phyloP scores from a whole-genome alignment of 2,329 filamentous ascomycete species.

The Ceratocystis huliohia region DNA sequence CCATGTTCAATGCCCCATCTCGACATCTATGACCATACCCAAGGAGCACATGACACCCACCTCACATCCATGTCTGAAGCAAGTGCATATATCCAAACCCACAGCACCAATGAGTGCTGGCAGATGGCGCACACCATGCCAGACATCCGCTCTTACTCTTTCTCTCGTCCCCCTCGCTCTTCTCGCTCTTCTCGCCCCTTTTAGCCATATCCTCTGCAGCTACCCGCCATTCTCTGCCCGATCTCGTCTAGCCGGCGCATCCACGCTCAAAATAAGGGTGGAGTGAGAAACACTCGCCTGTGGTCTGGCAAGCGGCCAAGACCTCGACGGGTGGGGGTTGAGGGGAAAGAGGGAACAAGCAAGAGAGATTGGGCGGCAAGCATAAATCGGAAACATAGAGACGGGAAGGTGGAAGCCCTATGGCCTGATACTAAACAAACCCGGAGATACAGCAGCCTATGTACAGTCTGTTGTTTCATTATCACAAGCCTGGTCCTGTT shows the following conservation, averaged over 20 bases:
- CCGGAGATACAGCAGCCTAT: not conserved
- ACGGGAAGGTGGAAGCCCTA: not conserved
- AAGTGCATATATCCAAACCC: not conserved
- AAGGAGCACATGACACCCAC: not conserved
- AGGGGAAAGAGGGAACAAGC: not conserved
- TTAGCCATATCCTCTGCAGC: not conserved
- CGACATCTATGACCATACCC: not conserved
- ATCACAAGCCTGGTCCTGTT: not conserved
- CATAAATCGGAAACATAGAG: not conserved
- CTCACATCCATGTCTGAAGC: not conserved
- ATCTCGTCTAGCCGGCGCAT: not conserved
- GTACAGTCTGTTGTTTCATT: not conserved
- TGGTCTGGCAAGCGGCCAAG: not conserved
- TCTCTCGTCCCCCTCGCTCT: not conserved
- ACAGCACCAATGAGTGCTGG: not conserved
- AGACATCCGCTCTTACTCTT: not conserved
- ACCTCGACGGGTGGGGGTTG: not conserved
- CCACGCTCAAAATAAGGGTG: not conserved
- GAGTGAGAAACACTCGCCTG: not conserved
- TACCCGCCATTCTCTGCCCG: not conserved
- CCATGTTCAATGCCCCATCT: not conserved
- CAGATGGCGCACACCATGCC: not conserved
- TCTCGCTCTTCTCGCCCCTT: not conserved
- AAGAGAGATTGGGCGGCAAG: not conserved
- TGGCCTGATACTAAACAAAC: not conserved